Base-by-base conservation (phyloP, 2,329 filamentous ascomycete genomes). In the Furcasterigmium furcatum region DNA sequence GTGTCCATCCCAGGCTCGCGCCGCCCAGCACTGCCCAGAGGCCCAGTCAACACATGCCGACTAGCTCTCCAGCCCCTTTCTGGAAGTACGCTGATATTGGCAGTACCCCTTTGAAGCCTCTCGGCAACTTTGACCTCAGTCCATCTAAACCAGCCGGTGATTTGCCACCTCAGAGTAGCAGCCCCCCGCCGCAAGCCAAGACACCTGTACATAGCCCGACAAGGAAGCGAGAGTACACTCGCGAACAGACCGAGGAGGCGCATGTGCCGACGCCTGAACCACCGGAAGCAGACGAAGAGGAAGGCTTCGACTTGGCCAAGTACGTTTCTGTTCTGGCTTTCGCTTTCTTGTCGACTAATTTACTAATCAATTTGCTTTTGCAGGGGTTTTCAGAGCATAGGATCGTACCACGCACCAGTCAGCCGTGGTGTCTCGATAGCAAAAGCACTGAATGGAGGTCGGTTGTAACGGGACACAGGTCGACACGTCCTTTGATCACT, bases 41-140 rank as follows among this genome's bases (percentile, higher is more conserved):
- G 45, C 89, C 89, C 9, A 91, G 87, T 59, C 87, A 91, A 58
- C 88, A 90, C 62, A 90, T 92, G 79, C 87, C 88, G 27, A 91
- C 89, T 38, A 90, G 85, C 55, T 91, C 87, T 25, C 89, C 89
- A 0, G 89, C 89, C 1, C 88, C 88, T 1, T 94, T 95, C 64
- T 95, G 89, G 89, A 91, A 88, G 63, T 94, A 88, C 64, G 84
- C 87, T 34, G 87, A 91, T 53, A 79, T 89, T 48, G 79, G 80
- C 21, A 88, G 83, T 63, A 91, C 87, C 2, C 88, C 88, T 2
- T 70, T 87, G 44, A 72, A 73, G 54, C 66, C 72, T 13, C 55
- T 66, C 4, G 57, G 63, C 1, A 63, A 68, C 4, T 81, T 79
- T 46, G 81, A 85, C 49, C 60, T 76, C 34, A 85, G 81, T 55